phyloP scores from a whole-genome alignment of 1,284 basidiomycete species.

The Cutaneotrichosporon sp. region DNA sequence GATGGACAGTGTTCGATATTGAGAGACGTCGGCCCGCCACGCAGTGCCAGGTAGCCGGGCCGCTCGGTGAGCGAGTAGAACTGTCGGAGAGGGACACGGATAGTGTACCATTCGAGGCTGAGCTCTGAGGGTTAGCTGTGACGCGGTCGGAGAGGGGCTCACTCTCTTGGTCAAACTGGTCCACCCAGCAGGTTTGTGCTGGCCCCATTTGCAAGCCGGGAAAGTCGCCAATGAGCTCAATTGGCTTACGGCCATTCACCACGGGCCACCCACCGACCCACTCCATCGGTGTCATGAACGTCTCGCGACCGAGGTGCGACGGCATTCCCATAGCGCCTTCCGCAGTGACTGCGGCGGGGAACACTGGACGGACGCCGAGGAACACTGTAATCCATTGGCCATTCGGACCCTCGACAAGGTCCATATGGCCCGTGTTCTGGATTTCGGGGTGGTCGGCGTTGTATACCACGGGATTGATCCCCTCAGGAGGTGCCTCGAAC shows the following conservation, averaged over 20 bases:
- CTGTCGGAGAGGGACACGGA: conserved; percentile 23
- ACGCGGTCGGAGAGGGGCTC: no score
- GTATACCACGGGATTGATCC: conserved; percentile 31
- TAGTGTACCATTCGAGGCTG: conserved; percentile 22
- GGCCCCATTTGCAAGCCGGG: not conserved
- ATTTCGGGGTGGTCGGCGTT: conserved; percentile 28
- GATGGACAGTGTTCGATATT: conserved; percentile 22
- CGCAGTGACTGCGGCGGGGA: no score
- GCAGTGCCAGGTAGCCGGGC: not conserved
- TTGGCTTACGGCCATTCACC: conserved; percentile 21
- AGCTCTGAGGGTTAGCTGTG: conserved; percentile 10
- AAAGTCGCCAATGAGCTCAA: conserved; percentile 13
- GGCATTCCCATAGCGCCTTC: not conserved
- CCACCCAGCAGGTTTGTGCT: not conserved
- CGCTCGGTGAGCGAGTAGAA: conserved; percentile 7
- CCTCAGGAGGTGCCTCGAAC: conserved; percentile 20
- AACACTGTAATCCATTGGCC: conserved; percentile 34
- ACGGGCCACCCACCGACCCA: conserved; percentile 35
- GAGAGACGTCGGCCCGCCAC: conserved; percentile 19
- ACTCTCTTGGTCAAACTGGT: not conserved
- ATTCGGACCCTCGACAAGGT: conserved; percentile 27
- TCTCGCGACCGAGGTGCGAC: conserved; percentile 29
- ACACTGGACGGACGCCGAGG: conserved; percentile 24
- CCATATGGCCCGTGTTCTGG: conserved; percentile 34
- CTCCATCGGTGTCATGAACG: conserved; percentile 29